These are phyloP conservation scores for Flaveria ramosissima DNA, from an alignment of 129 eudicot species.

Conservation along the genomic window DNA sequence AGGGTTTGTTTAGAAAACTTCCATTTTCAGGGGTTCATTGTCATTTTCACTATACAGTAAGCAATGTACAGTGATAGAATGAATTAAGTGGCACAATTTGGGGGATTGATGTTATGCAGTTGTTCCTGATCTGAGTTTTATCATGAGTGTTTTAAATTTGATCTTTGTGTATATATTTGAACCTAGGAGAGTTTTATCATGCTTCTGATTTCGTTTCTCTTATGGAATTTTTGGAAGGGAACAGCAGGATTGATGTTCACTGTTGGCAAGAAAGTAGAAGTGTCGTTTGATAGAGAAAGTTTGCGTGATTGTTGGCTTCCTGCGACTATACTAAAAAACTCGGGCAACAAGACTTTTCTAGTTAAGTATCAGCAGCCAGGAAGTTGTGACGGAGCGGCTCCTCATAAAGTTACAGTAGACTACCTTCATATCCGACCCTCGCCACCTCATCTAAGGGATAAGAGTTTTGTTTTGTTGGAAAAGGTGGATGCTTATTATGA, in stretches of 20 bases:
- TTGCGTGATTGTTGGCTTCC: conserved; percentile 71
- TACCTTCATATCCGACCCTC: conserved; percentile 64
- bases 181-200: not conserved
- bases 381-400: conserved; percentile 30
- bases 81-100: too few relatives aligned
- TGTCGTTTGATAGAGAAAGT: conserved; percentile 50
- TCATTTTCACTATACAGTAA: too few relatives aligned
- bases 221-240: conserved; percentile 47
- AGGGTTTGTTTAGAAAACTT: conserved; percentile 3
- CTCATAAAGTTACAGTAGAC: conserved; percentile 49
- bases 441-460: conserved; percentile 71
- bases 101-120: too few relatives aligned
- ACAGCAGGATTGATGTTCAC: conserved; percentile 64
- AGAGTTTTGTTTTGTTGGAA: conserved; percentile 58
- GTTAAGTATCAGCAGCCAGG: conserved; percentile 50
- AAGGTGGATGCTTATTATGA: conserved; percentile 76
- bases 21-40: too few relatives aligned
- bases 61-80: too few relatives aligned
- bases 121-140: not conserved
- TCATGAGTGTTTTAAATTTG: conserved; percentile 4
- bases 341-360: conserved; percentile 42
- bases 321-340: conserved; percentile 50
- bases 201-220: conserved; percentile 27
- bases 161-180: not conserved
- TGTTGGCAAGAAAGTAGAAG: conserved; percentile 70